phyloP scores from a whole-genome alignment of 371 early-diverging fungal species.

The Mucor mucedo region DNA sequence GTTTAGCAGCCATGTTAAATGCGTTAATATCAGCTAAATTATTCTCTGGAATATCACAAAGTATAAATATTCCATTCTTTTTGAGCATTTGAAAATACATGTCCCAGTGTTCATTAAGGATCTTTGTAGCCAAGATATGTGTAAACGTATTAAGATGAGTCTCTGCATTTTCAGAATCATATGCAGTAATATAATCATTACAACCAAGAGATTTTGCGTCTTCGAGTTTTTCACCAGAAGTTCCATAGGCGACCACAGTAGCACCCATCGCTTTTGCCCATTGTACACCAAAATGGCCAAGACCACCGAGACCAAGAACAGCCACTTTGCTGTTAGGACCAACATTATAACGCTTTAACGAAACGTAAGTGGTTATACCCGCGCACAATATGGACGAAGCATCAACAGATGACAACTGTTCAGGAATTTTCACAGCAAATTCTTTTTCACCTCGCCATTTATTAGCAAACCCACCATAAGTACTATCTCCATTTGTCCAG shows the following conservation, averaged over 20 bases:
- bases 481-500: slow-evolving; percentile 56
- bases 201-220: slow-evolving; percentile 75
- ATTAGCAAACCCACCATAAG: slow-evolving; percentile 76
- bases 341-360: slow-evolving; percentile 53
- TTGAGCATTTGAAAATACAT: slow-evolving; percentile 36
- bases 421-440: slow-evolving; percentile 71
- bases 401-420: slow-evolving; percentile 47
- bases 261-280: slow-evolving; percentile 65
- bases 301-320: slow-evolving; percentile 76
- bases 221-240: slow-evolving; percentile 62
- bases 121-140: slow-evolving; percentile 50
- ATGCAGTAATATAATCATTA: slow-evolving; percentile 43
- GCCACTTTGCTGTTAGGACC: slow-evolving; percentile 63
- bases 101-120: slow-evolving; percentile 42
- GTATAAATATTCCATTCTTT: slow-evolving; percentile 50
- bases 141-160: slow-evolving; percentile 24
- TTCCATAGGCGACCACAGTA: slow-evolving; percentile 72
- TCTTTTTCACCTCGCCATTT: slow-evolving; percentile 37
- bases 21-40: slow-evolving; percentile 46
- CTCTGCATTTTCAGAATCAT: slow-evolving; percentile 17
- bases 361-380: slow-evolving; percentile 66
- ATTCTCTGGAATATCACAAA: slow-evolving; percentile 68
- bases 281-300: slow-evolving; percentile 73
- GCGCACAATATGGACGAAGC: slow-evolving; percentile 62
- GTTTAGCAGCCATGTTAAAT: slow-evolving; percentile 32